These are phyloP conservation scores for Baorangia bicolor DNA, from an alignment of 768 basidiomycete species.

Conservation along the genomic window DNA sequence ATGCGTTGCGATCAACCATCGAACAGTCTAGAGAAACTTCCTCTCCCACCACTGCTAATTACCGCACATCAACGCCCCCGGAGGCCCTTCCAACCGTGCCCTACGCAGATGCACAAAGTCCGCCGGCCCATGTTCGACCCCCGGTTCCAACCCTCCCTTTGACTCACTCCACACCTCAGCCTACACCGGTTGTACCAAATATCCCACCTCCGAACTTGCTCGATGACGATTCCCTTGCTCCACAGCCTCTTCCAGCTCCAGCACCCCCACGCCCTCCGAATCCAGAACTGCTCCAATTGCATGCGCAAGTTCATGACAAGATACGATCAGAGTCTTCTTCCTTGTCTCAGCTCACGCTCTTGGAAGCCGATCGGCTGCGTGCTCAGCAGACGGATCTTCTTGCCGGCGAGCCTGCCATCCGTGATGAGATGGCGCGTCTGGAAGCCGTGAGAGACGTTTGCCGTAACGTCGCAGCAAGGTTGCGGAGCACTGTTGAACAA, in stretches of 20 bases:
- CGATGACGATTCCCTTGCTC: slow-evolving; percentile 51
- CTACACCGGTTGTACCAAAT: slow-evolving; percentile 11
- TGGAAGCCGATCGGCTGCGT: slow-evolving; percentile 73
- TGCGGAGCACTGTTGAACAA: slow-evolving; percentile 58
- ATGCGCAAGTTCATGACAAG: slow-evolving; percentile 73
- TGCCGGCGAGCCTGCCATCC: slow-evolving; percentile 88
- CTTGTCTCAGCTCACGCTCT: slow-evolving; percentile 58
- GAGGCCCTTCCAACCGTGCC: slow-evolving; percentile 27
- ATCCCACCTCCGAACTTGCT: slow-evolving; percentile 53
- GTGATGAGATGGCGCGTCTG: slow-evolving; percentile 93
- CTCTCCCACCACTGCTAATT: slow-evolving; percentile 27
- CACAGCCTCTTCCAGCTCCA: slow-evolving; percentile 29
- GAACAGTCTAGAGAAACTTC: slow-evolving; percentile 20
- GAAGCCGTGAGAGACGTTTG: slow-evolving; percentile 94
- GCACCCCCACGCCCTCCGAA: slow-evolving; percentile 85
- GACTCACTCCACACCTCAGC: slow-evolving; percentile 30
- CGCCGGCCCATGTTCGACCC: slow-evolving; percentile 21
- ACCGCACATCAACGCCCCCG: slow-evolving; percentile 27
- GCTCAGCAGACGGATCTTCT: slow-evolving; percentile 83
- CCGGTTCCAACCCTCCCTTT: slow-evolving; percentile 15
- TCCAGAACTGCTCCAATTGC: slow-evolving; percentile 82
- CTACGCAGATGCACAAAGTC: slow-evolving; percentile 29
- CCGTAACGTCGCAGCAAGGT: slow-evolving; percentile 66
- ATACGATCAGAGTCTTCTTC: slow-evolving; percentile 69
- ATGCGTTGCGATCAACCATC: slow-evolving; percentile 18